Base-by-base conservation (phyloP, 306 rosid species). In the Morella rubra region DNA sequence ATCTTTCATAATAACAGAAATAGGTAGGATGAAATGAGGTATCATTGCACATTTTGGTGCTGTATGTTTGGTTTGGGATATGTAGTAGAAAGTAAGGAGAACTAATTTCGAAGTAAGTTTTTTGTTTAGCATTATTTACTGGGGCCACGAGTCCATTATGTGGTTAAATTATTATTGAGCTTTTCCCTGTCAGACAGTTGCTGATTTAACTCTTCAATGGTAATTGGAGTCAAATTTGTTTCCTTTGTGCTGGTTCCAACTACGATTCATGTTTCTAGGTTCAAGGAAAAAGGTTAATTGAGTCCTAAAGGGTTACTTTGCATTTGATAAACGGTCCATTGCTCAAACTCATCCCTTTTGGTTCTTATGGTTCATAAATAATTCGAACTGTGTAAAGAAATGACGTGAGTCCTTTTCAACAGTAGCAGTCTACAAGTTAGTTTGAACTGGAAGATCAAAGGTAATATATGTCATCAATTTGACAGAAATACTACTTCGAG, bases 1-100 rank as follows among this genome's bases (percentile, higher is more conserved):
- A 3, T 64, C 59, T 84, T 79, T 64, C 11, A 74, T 70, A 58
- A 61, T 27, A 40, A 72, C 10, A n/a, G 4, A 40, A 64, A 6
- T 18, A 40, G 47, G 47, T 12, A 40, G 69, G 40, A 64, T 40
- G 13, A 61, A 37, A 61, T 40, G 8, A n/a, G 56, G 20, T 15
- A 52, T 2, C 7, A 14, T 15, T 15, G 56, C 56, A 52, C 56
- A 52, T 52, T 52, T 14, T 0, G 56, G 56, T 4, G 3, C 32
- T 55, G 14, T 55, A 55, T 19, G 22, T 55, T 55, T 55, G 61
- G 11, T 55, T 55, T 6, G 11, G 61, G 61, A 55, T n/a, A 55
- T 55, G 32, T n/a, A 55, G 27, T n/a, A 47, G 61, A 55, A 55
- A 9, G 8, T 9, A 52, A 12, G 20, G 8, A 55, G 32, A 19